Evolutionary conservation across 306 rosid genomes (phyloP), one percentile per base, ranked within the genome.

Genomic region (Vigna angularis): DNA sequence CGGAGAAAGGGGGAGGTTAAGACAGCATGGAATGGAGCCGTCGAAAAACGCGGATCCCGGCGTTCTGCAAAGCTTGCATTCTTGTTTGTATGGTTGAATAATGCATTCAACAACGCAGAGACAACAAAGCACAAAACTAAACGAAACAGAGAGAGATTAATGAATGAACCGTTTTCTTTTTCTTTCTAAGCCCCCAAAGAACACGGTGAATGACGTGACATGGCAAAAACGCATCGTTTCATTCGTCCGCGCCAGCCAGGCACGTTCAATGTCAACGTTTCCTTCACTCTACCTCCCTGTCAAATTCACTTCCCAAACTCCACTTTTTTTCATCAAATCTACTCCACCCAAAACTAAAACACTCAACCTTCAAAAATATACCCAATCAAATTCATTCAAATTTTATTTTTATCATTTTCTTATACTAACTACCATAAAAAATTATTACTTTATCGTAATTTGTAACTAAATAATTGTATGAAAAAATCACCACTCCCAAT

Each of bases 1-100:
- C 17, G 4, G 40, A 69, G 22, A 40, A 62, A 9, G 40, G 51
- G 30, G 18, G 30, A 14, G 63, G 78, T 40, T 38, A 78, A 73
- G 67, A 55, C 32, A 57, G 47, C 17, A 20, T 32, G 85, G 80
- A 76, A 45, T 44, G 83, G 78, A 68, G 68, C 49, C 89, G 82
- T 87, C 84, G 87, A 88, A 82, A 87, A 84, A 84, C 84, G 90
- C 78, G 92, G 94, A 92, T 89, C 87, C 91, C 89, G 76, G 87
- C 50, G 86, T 61, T 51, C 82, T 59, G 88, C 81, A 53, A 40
- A 86, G 82, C 85, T 88, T 87, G 90, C 96, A 82, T 86, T 22
- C 82, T 73, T 22, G 85, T 73, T 42, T 18, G 13, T 53, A 16
- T 53, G 3, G 61, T 55, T 18, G 61, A 45, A 73, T n/a, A 40